Evolutionary conservation across 2,329 filamentous ascomycete species (phyloP).

Genomic region (Fusarium udum): DNA sequence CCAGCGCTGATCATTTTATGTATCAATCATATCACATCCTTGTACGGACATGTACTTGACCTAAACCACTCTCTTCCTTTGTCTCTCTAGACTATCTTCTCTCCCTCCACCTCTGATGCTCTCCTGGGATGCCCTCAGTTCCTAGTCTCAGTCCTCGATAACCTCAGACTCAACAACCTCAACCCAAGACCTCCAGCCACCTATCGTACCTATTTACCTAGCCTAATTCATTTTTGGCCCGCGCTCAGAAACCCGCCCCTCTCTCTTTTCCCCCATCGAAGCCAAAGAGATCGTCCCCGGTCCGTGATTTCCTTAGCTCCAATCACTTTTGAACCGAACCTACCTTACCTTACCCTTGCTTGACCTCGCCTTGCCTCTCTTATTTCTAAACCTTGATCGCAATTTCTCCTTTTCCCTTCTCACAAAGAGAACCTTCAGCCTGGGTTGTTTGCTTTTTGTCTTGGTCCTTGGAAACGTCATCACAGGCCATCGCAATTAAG

Average conservation of each 20-base stretch:
- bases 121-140: background rate
- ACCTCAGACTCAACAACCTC: background rate
- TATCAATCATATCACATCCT: constrained; percentile 17
- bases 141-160: background rate
- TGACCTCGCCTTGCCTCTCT: constrained; percentile 15
- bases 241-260: background rate
- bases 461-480: background rate
- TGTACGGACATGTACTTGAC: background rate
- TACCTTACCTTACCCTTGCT: background rate
- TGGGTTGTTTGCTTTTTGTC: background rate
- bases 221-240: background rate
- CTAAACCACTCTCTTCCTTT: background rate
- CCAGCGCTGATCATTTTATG: constrained; percentile 22
- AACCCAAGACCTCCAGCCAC: background rate
- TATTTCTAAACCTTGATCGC: constrained; percentile 15
- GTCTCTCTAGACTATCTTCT: background rate
- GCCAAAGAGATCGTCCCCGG: constrained; percentile 22
- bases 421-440: background rate
- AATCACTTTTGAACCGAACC: constrained; percentile 9
- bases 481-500: background rate
- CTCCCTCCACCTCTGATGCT: background rate
- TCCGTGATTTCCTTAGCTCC: constrained; percentile 25
- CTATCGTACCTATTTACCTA: background rate
- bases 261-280: background rate
- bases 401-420: constrained; percentile 22